A percentile compares a stretch with the other conserved stretches of the same genome.
These are phyloP conservation scores for Pythium folliculosum DNA, from an alignment of 352 stramenopile species.

Conservation along the genomic window DNA sequence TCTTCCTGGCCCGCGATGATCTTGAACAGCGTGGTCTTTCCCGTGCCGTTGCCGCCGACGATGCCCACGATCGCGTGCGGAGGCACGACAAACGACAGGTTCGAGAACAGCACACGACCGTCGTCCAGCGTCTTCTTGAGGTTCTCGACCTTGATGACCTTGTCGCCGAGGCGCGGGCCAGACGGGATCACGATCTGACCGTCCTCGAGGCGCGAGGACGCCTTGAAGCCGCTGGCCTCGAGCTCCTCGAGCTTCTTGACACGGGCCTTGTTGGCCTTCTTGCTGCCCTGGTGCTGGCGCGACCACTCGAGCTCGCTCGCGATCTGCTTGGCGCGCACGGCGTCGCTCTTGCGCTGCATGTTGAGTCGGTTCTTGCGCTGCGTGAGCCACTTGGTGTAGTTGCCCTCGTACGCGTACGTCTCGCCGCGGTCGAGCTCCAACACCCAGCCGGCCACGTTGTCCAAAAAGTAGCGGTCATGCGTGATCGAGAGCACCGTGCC, in stretches of 20 bases:
- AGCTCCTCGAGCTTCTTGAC: conserved; percentile 93
- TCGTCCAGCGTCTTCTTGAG: conserved; percentile 76
- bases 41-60: conserved; percentile 97
- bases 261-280: conserved; percentile 92
- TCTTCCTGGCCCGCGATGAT: conserved; percentile 93
- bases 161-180: conserved; percentile 92
- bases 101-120: conserved; percentile 89
- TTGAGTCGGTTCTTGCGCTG: conserved; percentile 94
- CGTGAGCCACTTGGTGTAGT: conserved; percentile 97
- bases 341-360: conserved; percentile 93
- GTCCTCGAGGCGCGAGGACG: conserved; percentile 72
- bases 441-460: conserved; percentile 98
- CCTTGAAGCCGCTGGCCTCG: conserved; percentile 60
- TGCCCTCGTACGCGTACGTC: conserved; percentile 97
- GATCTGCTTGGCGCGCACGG: conserved; percentile 91
- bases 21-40: conserved; percentile 97
- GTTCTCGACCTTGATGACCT: conserved; percentile 87
- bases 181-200: conserved; percentile 91
- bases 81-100: conserved; percentile 94
- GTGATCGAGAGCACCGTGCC: conserved; percentile 98
- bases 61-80: conserved; percentile 97
- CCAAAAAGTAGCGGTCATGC: conserved; percentile 98
- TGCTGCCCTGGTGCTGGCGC: conserved; percentile 74
- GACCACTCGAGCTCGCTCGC: conserved; percentile 95
- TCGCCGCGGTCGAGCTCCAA: conserved; percentile 96